Evolutionary conservation across 331 rosid species (phyloP).

Genomic region (Arachis monticola): DNA sequence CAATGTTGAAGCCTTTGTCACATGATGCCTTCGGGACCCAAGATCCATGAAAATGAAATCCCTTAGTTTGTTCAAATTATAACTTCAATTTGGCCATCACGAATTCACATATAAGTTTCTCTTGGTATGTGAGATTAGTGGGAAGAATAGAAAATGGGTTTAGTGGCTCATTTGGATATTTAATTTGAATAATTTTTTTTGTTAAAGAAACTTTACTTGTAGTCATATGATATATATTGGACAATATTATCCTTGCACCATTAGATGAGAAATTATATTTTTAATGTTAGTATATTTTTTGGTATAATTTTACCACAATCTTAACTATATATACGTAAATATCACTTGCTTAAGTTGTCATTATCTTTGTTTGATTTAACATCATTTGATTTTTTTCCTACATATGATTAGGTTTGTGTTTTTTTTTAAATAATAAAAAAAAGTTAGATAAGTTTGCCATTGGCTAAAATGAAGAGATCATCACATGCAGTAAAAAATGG

Average conservation of each 20-base stretch:
- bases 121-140: neutral
- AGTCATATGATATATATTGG: too few relatives aligned
- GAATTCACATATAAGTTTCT: neutral
- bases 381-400: too few relatives aligned
- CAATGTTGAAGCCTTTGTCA: constrained; percentile 23
- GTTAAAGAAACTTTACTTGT: too few relatives aligned
- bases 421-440: too few relatives aligned
- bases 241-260: neutral
- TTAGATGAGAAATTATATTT: constrained; percentile 9
- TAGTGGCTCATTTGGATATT: neutral
- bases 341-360: neutral
- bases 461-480: too few relatives aligned
- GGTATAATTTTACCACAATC: neutral
- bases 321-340: too few relatives aligned
- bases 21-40: constrained; percentile 34
- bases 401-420: too few relatives aligned
- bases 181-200: too few relatives aligned
- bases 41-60: constrained; percentile 2
- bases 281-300: neutral
- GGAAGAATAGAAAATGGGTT: constrained; percentile 12
- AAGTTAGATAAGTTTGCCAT: too few relatives aligned
- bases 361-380: neutral
- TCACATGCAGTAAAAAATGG: too few relatives aligned
- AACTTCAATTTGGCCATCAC: constrained; percentile 13
- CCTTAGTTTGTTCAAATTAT: neutral